phyloP scores from a whole-genome alignment of 225 moss, liverwort and hornwort genomes.

The Marchantia polymorpha region DNA sequence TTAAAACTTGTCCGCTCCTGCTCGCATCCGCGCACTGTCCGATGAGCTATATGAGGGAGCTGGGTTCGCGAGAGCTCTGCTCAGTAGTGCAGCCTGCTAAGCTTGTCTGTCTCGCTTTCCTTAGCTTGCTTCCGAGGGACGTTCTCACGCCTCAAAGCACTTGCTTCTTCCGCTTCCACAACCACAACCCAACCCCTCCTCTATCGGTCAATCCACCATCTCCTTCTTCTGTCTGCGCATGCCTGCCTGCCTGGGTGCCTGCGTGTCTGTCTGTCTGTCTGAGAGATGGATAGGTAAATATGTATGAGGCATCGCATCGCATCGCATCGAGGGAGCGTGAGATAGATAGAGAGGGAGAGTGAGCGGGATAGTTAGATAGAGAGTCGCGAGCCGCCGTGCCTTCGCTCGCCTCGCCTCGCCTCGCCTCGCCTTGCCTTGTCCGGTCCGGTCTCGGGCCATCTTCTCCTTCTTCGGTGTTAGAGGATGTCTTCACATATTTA shows the following conservation, averaged over 20 bases:
- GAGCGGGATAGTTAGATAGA: background rate
- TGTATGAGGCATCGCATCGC: background rate
- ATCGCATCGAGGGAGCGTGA: background rate
- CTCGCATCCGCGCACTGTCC: background rate
- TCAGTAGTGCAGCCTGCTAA: slow-evolving; percentile 2
- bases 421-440: background rate
- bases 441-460: background rate
- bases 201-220: background rate
- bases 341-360: too few relatives aligned
- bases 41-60: background rate
- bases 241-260: background rate
- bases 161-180: background rate
- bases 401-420: background rate
- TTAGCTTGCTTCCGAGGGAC: background rate
- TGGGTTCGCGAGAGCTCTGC: background rate
- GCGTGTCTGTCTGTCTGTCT: background rate
- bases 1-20: slow-evolving; percentile 13
- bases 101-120: background rate
- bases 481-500: background rate
- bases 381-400: background rate
- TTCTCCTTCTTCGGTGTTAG: background rate
- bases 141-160: background rate
- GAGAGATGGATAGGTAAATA: background rate
- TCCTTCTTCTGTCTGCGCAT: background rate
- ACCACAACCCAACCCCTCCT: background rate